These are phyloP conservation scores for Monotropa hypopitys DNA, from an alignment of 179 eudicot genomes.

Conservation along the genomic window DNA sequence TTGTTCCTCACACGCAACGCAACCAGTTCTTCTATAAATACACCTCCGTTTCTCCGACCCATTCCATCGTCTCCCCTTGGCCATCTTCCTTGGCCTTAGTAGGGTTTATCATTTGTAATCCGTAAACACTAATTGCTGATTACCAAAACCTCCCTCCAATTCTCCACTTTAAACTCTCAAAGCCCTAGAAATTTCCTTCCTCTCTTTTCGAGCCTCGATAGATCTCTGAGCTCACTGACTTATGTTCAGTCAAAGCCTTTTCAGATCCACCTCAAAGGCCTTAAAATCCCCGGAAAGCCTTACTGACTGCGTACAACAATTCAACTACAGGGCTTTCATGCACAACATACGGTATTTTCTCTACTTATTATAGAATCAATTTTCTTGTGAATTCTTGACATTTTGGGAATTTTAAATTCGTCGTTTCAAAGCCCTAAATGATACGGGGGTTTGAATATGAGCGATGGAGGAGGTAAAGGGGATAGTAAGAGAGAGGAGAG, in stretches of 20 bases:
- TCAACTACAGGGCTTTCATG: background rate
- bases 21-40: background rate
- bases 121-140: background rate
- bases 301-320: background rate
- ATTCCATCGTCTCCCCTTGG: background rate
- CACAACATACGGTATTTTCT: background rate
- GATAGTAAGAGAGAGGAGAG: constrained; percentile 18
- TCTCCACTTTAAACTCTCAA: background rate
- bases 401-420: background rate
- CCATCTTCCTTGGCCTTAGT: background rate
- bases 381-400: background rate
- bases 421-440: constrained; percentile 16
- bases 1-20: no score
- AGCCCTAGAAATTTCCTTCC: background rate
- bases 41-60: background rate
- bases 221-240: background rate
- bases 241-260: background rate
- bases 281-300: constrained; percentile 7
- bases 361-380: background rate
- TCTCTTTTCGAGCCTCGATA: background rate
- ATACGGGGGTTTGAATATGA: constrained; percentile 51
- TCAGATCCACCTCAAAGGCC: background rate
- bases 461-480: constrained; percentile 40
- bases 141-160: background rate
- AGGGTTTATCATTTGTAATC: background rate